Evolutionary conservation across 441 rosid genomes (phyloP), one percentile per base, ranked within the genome.

Genomic region (Populus trichocarpa): DNA sequence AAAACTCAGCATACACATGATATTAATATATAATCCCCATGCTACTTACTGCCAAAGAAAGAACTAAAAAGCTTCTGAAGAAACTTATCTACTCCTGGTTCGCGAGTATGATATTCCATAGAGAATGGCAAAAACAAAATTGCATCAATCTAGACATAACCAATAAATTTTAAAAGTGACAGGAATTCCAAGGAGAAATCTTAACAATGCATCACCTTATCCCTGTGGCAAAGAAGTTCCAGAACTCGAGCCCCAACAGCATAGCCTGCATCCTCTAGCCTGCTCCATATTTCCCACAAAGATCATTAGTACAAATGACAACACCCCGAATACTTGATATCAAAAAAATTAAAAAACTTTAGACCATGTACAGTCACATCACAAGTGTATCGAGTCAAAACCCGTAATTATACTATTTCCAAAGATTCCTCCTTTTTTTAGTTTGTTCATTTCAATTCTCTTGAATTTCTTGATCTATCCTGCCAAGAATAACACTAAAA

Each of bases 251-350:
- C 92, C 53, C 98, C 98, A 65, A 92, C 94, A 9, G 98, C 92
- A 79, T 91, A 94, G 53, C 99, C 98, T 65, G 98, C 99, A 87
- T 93, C 98, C 88, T 96, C 99, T 80, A 96, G 85, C 85, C 98
- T 96, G 84, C 72, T 64, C 74, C 75, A 86, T 53, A 50, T 50
- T 40, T 40, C 53, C 65, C 76, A 79, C 22, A 69, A 75, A 77
- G 46, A 75, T 73, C 26, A 73, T 71, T 23, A 69, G 26, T 18
- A 32, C 20, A 33, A 81, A 68, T 53, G 61, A 36, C 33, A 73
- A 33, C 65, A 70, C n/a, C 68, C 69, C 36, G 2, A 11, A 25
- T 67, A 32, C 32, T 67, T 67, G 5, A 16, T 32, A 25, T 32
- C 32, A n/a, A n/a, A n/a, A n/a, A n/a, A n/a, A n/a, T n/a, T n/a